Percentiles rank a stretch among this genome's conserved stretches.
These are phyloP conservation scores for Moesziomyces sp. DNA, from an alignment of 1,284 basidiomycete genomes.

Conservation along the genomic window DNA sequence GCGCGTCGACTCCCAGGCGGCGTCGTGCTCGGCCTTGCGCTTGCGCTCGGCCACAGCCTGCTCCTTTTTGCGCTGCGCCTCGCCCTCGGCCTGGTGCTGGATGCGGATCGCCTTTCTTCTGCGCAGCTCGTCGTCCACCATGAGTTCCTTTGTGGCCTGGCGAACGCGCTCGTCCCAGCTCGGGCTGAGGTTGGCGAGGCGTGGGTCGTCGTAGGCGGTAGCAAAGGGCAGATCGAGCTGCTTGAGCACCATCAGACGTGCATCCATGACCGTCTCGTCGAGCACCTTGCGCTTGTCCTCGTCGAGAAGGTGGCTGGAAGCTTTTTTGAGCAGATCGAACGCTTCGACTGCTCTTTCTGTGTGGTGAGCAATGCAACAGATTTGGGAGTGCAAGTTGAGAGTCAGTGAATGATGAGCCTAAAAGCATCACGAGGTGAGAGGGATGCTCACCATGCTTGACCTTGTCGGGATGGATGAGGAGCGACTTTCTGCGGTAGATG, in stretches of 20 bases:
- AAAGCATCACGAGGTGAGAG: neutral
- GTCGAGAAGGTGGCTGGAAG: slow-evolving; percentile 66
- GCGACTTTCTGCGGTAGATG: slow-evolving; percentile 72
- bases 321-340: slow-evolving; percentile 73
- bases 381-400: neutral
- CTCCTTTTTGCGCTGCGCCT: slow-evolving; percentile 71
- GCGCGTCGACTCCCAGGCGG: slow-evolving; percentile 71
- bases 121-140: slow-evolving; percentile 73
- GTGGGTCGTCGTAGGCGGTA: slow-evolving; percentile 67
- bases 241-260: slow-evolving; percentile 68
- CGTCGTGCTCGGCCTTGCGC: slow-evolving; percentile 69
- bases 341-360: slow-evolving; percentile 71
- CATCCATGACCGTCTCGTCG: slow-evolving; percentile 68
- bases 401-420: neutral
- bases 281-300: slow-evolving; percentile 64
- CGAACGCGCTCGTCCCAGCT: slow-evolving; percentile 70
- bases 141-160: slow-evolving; percentile 71
- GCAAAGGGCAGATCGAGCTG: slow-evolving; percentile 64
- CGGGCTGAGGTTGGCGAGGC: slow-evolving; percentile 68
- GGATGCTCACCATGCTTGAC: slow-evolving; percentile 69
- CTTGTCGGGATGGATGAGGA: slow-evolving; percentile 74
- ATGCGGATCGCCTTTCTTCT: slow-evolving; percentile 69
- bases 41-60: slow-evolving; percentile 69
- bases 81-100: slow-evolving; percentile 72
- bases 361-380: neutral